Evolutionary conservation across 257 asterid genomes (phyloP).

Genomic region (Nicotiana obtusifolia): DNA sequence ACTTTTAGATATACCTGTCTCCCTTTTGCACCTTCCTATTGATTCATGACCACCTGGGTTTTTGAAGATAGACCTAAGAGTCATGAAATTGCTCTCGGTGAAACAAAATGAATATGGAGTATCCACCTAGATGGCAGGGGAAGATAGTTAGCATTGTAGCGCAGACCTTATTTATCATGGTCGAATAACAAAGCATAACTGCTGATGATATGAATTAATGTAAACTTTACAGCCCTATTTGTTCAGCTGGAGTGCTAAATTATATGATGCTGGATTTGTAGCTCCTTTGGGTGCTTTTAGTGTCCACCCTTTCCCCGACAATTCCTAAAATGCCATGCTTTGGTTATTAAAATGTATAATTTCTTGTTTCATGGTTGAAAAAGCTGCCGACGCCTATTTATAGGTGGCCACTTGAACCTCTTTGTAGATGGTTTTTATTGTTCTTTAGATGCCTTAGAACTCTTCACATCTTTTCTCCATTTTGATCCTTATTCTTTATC

Average conservation of each 20-base stretch:
- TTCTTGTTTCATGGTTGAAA: slow-evolving; percentile 1
- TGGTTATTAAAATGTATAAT: neutral
- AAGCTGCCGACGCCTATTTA: neutral
- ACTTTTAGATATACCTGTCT: neutral
- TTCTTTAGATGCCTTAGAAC: neutral
- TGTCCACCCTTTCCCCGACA: neutral
- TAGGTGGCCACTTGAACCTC: neutral
- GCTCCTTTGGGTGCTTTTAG: neutral
- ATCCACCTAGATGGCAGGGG: neutral
- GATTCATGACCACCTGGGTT: neutral
- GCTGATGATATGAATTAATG: neutral
- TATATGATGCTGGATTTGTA: neutral
- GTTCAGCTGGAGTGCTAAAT: neutral
- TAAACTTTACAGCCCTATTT: neutral
- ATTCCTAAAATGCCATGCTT: neutral
- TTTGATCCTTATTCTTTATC: neutral
- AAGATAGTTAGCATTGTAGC: neutral
- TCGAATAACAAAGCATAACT: neutral
- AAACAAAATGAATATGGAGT: neutral
- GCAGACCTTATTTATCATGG: neutral
- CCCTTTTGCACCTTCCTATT: neutral
- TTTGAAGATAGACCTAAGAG: neutral
- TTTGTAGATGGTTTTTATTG: neutral
- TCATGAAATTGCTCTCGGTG: neutral
- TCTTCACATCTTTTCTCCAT: neutral